These are phyloP conservation scores for Cordyceps cicadae DNA, from an alignment of 2,329 filamentous ascomycete genomes.

Conservation along the genomic window DNA sequence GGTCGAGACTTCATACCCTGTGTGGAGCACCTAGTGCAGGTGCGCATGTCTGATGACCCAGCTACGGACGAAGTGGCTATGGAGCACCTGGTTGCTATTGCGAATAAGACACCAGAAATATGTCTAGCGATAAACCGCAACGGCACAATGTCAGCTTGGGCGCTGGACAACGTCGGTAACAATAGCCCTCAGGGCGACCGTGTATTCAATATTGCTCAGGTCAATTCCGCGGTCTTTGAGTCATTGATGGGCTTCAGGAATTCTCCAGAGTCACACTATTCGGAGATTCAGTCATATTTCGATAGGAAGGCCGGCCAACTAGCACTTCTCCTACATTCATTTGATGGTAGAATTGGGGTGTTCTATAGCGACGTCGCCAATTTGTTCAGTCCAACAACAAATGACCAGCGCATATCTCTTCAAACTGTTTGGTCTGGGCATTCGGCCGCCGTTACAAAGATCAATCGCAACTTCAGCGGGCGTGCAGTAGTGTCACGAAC, in stretches of 20 bases:
- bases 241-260: conserved; percentile 30
- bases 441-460: conserved; percentile 70
- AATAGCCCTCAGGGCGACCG: conserved; percentile 57
- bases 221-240: conserved; percentile 50
- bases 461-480: conserved; percentile 77
- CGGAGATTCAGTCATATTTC: conserved; percentile 67
- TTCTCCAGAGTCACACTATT: conserved; percentile 33
- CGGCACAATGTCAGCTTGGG: conserved; percentile 87
- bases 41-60: conserved; percentile 43
- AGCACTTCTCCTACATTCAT: conserved; percentile 70
- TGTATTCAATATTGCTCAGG: conserved; percentile 80
- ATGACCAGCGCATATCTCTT: conserved; percentile 50
- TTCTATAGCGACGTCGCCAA: conserved; percentile 71
- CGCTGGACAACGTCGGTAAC: conserved; percentile 74
- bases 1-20: conserved; percentile 70
- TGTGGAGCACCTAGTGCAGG: conserved; percentile 65
- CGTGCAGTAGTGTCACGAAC: conserved; percentile 75
- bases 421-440: conserved; percentile 77
- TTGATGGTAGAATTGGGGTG: conserved; percentile 77
- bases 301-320: conserved; percentile 56
- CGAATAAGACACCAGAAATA: conserved; percentile 77
- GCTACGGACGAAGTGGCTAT: conserved; percentile 63
- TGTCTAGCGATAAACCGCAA: conserved; percentile 77
- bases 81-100: conserved; percentile 77
- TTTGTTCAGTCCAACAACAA: conserved; percentile 65